Evolutionary conservation across 1,139 yeast species (phyloP).

Genomic region (Sugiyamaella sp.): DNA sequence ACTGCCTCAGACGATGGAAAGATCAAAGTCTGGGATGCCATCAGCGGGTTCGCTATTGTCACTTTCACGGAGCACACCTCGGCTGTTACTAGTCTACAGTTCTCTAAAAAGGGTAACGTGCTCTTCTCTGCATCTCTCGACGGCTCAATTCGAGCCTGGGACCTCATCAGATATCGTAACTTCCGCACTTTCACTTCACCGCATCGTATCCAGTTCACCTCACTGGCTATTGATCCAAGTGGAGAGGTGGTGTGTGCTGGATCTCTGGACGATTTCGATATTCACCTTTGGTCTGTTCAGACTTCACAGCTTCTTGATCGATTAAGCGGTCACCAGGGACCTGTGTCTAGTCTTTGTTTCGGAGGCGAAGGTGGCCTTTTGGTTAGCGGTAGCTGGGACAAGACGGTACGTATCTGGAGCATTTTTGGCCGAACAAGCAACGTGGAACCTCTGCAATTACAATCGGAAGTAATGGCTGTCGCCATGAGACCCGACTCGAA

Average conservation of each 20-base stretch:
- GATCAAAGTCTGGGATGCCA: slow-evolving; percentile 93
- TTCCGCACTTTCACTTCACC: slow-evolving; percentile 94
- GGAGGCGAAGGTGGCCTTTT: slow-evolving; percentile 74
- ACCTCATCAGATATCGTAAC: slow-evolving; percentile 86
- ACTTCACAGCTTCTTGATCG: slow-evolving; percentile 89
- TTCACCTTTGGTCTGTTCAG: slow-evolving; percentile 97
- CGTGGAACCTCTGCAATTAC: slow-evolving; percentile 87
- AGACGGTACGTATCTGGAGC: slow-evolving; percentile 90
- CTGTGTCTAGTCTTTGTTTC: slow-evolving; percentile 84
- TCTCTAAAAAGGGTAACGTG: slow-evolving; percentile 87
- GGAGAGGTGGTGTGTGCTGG: slow-evolving; percentile 98
- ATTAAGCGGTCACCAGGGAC: slow-evolving; percentile 93
- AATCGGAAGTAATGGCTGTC: slow-evolving; percentile 81
- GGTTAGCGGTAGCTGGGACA: slow-evolving; percentile 97
- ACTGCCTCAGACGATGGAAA: slow-evolving; percentile 98
- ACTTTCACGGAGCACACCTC: slow-evolving; percentile 92
- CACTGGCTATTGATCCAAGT: slow-evolving; percentile 94
- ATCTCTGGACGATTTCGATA: slow-evolving; percentile 84
- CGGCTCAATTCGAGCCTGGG: slow-evolving; percentile 98
- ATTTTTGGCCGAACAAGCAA: slow-evolving; percentile 76
- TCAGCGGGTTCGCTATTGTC: slow-evolving; percentile 88
- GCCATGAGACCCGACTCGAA: slow-evolving; percentile 91
- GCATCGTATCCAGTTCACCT: slow-evolving; percentile 80
- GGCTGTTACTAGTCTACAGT: slow-evolving; percentile 84
- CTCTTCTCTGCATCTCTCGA: slow-evolving; percentile 88